phyloP scores from a whole-genome alignment of 2,329 filamentous ascomycete species.

The Paecilomyces fulvus region DNA sequence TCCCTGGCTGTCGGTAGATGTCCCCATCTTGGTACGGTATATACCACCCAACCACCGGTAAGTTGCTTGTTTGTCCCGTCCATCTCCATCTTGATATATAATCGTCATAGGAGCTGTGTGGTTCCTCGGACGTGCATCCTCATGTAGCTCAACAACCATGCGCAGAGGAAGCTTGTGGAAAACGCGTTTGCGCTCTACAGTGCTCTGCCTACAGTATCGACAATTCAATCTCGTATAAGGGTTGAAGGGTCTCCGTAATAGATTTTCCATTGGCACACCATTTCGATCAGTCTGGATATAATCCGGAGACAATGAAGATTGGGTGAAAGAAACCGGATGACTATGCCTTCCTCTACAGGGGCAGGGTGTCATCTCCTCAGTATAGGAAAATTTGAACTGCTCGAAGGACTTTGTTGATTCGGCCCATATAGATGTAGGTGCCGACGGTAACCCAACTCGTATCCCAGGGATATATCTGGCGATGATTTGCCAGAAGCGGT shows the following conservation, averaged over 20 bases:
- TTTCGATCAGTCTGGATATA: conserved; percentile 6
- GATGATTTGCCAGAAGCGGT: conserved; percentile 12
- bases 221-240: not conserved
- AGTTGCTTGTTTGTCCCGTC: conserved; percentile 9
- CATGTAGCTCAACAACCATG: conserved; percentile 15
- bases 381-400: conserved; percentile 18
- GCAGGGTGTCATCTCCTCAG: not conserved
- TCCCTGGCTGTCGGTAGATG: not conserved
- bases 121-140: conserved; percentile 11
- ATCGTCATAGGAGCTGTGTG: conserved; percentile 17
- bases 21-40: conserved; percentile 12
- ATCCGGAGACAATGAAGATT: conserved; percentile 8
- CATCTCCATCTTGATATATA: conserved; percentile 12
- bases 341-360: not conserved
- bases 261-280: conserved; percentile 11
- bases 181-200: conserved; percentile 2
- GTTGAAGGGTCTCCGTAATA: conserved; percentile 14
- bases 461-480: conserved; percentile 3
- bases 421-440: conserved; percentile 16
- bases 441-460: conserved; percentile 5
- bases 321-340: not conserved
- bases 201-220: not conserved
- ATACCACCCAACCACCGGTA: conserved; percentile 34
- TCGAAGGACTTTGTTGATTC: conserved; percentile 15
- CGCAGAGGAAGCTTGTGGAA: conserved; percentile 21